phyloP scores from a whole-genome alignment of 805 yeast species.

The Diddensiella caesifluorescens region DNA sequence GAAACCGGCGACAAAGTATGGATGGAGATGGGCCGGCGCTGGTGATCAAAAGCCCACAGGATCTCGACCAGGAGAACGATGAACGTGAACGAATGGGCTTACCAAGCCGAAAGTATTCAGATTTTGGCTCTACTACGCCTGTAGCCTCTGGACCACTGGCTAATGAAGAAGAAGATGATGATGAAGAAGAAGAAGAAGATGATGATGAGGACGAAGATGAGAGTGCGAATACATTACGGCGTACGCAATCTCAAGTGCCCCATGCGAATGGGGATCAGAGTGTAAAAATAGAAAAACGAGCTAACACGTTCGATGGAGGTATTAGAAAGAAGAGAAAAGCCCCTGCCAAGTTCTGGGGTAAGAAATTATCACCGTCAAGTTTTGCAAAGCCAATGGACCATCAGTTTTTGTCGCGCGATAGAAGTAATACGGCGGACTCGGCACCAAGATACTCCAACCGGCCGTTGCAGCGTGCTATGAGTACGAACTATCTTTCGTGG shows the following conservation, averaged over 20 bases:
- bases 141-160: no score
- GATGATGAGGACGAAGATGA: conserved; percentile 5
- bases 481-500: conserved; percentile 68
- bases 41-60: conserved; percentile 73
- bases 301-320: conserved; percentile 2
- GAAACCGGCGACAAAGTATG: conserved; percentile 28
- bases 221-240: background rate
- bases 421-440: conserved; percentile 6
- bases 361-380: background rate
- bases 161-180: conserved; percentile 21
- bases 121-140: conserved; percentile 1
- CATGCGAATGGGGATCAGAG: no score
- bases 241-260: background rate
- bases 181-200: conserved; percentile 11
- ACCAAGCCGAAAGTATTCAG: conserved; percentile 1
- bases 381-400: conserved; percentile 9
- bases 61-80: conserved; percentile 41
- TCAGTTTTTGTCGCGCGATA: conserved; percentile 5
- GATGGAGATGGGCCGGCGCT: conserved; percentile 70
- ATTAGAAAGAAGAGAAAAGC: background rate
- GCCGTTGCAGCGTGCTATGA: conserved; percentile 23
- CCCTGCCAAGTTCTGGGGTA: background rate
- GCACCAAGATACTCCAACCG: background rate
- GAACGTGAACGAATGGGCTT: conserved; percentile 7
- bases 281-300: conserved; percentile 1